Base-by-base conservation (phyloP, 108 stramenopile genomes). In the Epithemia pelagica region DNA sequence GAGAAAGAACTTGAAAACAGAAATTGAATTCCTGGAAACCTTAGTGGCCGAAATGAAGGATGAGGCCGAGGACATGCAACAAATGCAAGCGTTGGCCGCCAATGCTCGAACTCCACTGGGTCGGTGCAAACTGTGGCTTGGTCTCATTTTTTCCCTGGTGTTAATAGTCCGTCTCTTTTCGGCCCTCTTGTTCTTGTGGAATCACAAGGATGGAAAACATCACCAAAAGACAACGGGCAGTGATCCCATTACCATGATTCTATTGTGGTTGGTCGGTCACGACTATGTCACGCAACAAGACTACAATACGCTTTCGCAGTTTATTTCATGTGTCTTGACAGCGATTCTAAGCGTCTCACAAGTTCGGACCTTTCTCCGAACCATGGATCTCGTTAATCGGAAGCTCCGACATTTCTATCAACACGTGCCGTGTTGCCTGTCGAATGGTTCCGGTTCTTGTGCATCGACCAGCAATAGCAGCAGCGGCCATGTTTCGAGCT, bases 201-300 rank as follows among this genome's bases (percentile, higher is more conserved):
- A 28, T 19, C 3, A 30, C n/a, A 30, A 28, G 1, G 55, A 28
- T 22, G 55, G 32, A 23, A 15, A 46, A 10, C 37, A 46, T 46
- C 10, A 46, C 5, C 23, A 15, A 18, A 33, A 31, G 31, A 25
- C 28, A n/a, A 58, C 23, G 1, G 26, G 72, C 37, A 27, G 20
- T 53, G 89, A 91, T 70, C 76, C 82, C 7, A 70, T 91, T 2
- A 88, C 89, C 8, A 77, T 30, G 19, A 55, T 71, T 23, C 58
- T 91, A 2, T 63, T 86, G 18, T 88, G 82, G 83, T 72, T 87
- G 60, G 69, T 72, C 24, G 86, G 89, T n/a, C 84, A 82, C 60
- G 33, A 84, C 60, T 65, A 78, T 32, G 83, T 86, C 1, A 80
- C 74, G 55, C 66, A 60, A 15, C 55, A 81, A 26, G 79, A 88